Conservation (phyloP, 177 flowering plant species). For the Vitis hybrid region DNA sequence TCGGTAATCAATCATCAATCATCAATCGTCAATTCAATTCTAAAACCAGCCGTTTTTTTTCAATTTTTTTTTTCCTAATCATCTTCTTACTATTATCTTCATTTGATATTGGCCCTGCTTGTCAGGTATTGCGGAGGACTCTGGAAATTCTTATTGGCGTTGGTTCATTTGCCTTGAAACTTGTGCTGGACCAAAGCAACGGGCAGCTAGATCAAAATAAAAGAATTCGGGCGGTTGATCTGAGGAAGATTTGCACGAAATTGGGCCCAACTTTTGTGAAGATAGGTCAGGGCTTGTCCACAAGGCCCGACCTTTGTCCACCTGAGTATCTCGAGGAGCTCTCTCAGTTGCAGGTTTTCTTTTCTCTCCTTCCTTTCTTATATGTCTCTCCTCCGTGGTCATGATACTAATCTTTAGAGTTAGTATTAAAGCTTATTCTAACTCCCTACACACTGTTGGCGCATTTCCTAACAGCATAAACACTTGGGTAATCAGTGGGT, state of each 20-base stretch:
- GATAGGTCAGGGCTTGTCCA: conserved; percentile 92
- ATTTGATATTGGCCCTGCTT: neutral
- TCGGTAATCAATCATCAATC: conserved; percentile 3
- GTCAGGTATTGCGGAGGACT: conserved; percentile 61
- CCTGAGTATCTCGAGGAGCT: conserved; percentile 96
- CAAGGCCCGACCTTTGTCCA: conserved; percentile 94
- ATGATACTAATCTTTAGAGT: too few species aligned
- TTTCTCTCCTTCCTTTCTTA: neutral
- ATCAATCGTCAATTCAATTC: too few species aligned
- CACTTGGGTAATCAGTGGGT: too few species aligned
- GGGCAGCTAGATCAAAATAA: conserved; percentile 60
- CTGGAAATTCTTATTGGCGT: conserved; percentile 54
- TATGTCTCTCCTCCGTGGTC: too few species aligned
- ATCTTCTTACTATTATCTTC: too few species aligned
- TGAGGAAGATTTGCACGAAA: conserved; percentile 57
- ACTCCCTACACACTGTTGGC: too few species aligned
- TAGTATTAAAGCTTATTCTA: too few species aligned
- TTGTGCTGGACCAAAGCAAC: conserved; percentile 65
- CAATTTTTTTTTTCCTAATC: too few species aligned
- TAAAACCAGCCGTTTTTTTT: too few species aligned
- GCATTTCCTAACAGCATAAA: too few species aligned
- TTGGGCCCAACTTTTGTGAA: conserved; percentile 97
- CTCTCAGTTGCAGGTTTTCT: conserved; percentile 71
- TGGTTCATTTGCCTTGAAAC: conserved; percentile 63
- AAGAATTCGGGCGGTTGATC: conserved; percentile 60